Evolutionary conservation across 768 basidiomycete species (phyloP), one percentile per base, ranked within the genome.

Genomic region (Saitozyma sp.): DNA sequence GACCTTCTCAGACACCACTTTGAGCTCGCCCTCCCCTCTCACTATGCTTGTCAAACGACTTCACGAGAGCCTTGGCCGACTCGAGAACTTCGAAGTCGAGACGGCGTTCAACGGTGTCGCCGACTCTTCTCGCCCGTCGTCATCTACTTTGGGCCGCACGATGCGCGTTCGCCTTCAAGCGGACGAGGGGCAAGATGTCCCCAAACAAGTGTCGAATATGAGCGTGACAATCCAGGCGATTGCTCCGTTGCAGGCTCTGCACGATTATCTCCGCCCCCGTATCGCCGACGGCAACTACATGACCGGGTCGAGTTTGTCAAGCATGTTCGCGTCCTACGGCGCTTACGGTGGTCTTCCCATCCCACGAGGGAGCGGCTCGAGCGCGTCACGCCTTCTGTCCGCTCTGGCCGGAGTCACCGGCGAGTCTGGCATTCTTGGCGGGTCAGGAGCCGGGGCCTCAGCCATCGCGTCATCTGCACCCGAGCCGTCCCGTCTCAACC

Each of bases 171-270:
- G 91, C 19, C 82, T 99, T 14, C 84, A 91, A n/a, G 92, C 93
- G 0, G 88, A 88, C 9, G 92, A 96, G 56, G 91, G 90, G 41
- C 86, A 89, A 0, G 92, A 93, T 67, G 85, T 95, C 19, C 95
- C 96, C 16, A 87, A 88, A 58, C 89, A 89, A 72, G 81, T 80
- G 56, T 73, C 75, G 14, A 93, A 91, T 68, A 90, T 98, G 73
- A 91, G 92, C 45, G 91, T 98, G 19, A 97, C 94, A 8, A 98
- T 98, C 64, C 95, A 98, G 75, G 95, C 94, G 7, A 96, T 98
- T 65, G 95, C 96, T 1, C 97, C 93, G 0, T 92, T 98, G 85
- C 92, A 96, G 77, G 93, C 95, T 0, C 84, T 98, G 39, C 91
- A 96, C 73, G 94, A 96, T 78, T 99, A 97, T 77, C 85, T 98